Evolutionary conservation across 352 stramenopile genomes (phyloP), one percentile per base, ranked within the genome.

Genomic region (Vaucheria bursata): DNA sequence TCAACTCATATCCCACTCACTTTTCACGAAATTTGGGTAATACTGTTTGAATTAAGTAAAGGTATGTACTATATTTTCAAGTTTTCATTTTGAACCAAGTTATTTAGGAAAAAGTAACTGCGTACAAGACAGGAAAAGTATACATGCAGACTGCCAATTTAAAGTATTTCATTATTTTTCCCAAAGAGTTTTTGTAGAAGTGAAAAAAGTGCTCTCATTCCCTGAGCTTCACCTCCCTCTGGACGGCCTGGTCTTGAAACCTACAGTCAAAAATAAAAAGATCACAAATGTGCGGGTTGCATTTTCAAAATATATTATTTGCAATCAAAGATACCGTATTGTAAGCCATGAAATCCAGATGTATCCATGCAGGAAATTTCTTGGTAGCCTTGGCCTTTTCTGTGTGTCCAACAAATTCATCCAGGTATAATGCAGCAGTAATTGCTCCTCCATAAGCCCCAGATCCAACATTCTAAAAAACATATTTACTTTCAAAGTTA

Each of bases 281-380:
- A n/a, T n/a, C n/a, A n/a, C n/a, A n/a, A n/a, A n/a, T n/a, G n/a
- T n/a, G n/a, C n/a, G n/a, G n/a, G n/a, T n/a, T n/a, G n/a, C n/a
- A n/a, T n/a, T n/a, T n/a, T n/a, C n/a, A n/a, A n/a, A n/a, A n/a
- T n/a, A n/a, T n/a, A n/a, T n/a, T n/a, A n/a, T n/a, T n/a, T n/a
- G n/a, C n/a, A n/a, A n/a, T n/a, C n/a, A n/a, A n/a, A n/a, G n/a
- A 37, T 34, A 68, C 53, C 53, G 53, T 68, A 37, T 82, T 82
- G 52, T 71, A 82, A 32, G 29, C 77, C 77, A 82, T 74, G n/a
- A 74, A 74, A 36, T 82, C 77, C 69, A 82, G 75, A 36, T 82
- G 77, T 0, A 82, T 71, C 77, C 45, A 82, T 5, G 71, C n/a
- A 74, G 29, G 32, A n/a, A n/a, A 71, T 80, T 32, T 75, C 18